Conservation (phyloP, 306 rosid species). For the Cyamopsis tetragonoloba region DNA sequence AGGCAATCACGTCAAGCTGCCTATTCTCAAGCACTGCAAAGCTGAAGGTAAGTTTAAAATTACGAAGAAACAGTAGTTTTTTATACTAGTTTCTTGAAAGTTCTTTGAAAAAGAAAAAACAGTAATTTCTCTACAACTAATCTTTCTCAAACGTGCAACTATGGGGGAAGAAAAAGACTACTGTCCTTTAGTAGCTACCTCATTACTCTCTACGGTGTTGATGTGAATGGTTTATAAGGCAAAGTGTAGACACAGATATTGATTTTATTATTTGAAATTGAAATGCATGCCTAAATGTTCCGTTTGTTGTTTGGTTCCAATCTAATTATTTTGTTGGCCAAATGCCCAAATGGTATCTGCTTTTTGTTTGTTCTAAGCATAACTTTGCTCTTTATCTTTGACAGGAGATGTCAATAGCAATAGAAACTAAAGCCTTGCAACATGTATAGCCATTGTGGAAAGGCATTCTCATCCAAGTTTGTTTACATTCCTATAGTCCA, state of each 20-base stretch:
- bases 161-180: no score
- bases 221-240: background rate
- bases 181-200: no score
- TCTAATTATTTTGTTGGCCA: background rate
- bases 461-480: background rate
- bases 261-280: background rate
- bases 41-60: constrained; percentile 62
- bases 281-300: background rate
- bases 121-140: no score
- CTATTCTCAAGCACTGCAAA: constrained; percentile 56
- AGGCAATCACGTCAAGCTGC: constrained; percentile 73
- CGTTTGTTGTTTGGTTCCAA: background rate
- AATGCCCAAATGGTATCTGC: no score
- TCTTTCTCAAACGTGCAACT: no score
- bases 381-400: constrained; percentile 1
- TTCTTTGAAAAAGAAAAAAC: no score
- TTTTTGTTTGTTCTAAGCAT: constrained; percentile 11
- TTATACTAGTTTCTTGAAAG: constrained; percentile 19
- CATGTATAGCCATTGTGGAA: constrained; percentile 19
- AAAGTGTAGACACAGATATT: background rate
- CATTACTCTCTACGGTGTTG: no score
- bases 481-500: background rate
- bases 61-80: background rate
- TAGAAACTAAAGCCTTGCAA: constrained; percentile 46
- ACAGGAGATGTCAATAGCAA: constrained; percentile 70